phyloP scores from a whole-genome alignment of 2,329 filamentous ascomycete genomes.

The Trichoderma sp. region DNA sequence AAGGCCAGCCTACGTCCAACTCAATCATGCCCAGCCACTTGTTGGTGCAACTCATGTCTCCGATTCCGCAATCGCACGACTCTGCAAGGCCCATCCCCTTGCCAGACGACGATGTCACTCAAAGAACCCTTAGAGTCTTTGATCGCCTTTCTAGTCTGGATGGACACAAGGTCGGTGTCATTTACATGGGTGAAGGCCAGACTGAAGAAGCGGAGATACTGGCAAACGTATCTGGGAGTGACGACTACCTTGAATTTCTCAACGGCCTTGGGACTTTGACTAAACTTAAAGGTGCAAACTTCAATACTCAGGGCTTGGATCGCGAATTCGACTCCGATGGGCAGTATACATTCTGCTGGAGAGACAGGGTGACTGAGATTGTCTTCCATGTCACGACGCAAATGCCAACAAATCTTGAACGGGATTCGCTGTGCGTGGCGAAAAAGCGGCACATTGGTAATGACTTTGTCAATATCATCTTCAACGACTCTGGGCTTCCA shows the following conservation, averaged over 20 bases:
- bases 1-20: slow-evolving; percentile 56
- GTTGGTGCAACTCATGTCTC: slow-evolving; percentile 67
- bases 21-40: slow-evolving; percentile 73
- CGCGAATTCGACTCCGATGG: slow-evolving; percentile 76
- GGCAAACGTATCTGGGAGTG: slow-evolving; percentile 80
- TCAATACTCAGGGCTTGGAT: slow-evolving; percentile 93
- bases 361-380: slow-evolving; percentile 90
- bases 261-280: slow-evolving; percentile 80
- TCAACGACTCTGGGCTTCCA: slow-evolving; percentile 90
- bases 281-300: slow-evolving; percentile 75
- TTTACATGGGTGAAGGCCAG: slow-evolving; percentile 90
- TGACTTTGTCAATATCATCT: slow-evolving; percentile 96
- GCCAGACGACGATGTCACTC: slow-evolving; percentile 67
- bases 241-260: slow-evolving; percentile 85
- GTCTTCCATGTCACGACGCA: slow-evolving; percentile 95
- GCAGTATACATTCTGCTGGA: slow-evolving; percentile 88
- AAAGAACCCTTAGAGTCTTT: slow-evolving; percentile 76
- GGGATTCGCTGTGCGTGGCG: slow-evolving; percentile 72
- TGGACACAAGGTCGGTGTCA: slow-evolving; percentile 90
- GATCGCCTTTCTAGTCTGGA: slow-evolving; percentile 89
- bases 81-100: slow-evolving; percentile 72
- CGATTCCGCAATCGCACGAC: slow-evolving; percentile 59
- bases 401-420: slow-evolving; percentile 86
- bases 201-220: slow-evolving; percentile 81
- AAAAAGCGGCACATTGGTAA: slow-evolving; percentile 98